Evolutionary conservation across 805 yeast genomes (phyloP), one percentile per base, ranked within the genome.

Genomic region (Yarrowia porcina): DNA sequence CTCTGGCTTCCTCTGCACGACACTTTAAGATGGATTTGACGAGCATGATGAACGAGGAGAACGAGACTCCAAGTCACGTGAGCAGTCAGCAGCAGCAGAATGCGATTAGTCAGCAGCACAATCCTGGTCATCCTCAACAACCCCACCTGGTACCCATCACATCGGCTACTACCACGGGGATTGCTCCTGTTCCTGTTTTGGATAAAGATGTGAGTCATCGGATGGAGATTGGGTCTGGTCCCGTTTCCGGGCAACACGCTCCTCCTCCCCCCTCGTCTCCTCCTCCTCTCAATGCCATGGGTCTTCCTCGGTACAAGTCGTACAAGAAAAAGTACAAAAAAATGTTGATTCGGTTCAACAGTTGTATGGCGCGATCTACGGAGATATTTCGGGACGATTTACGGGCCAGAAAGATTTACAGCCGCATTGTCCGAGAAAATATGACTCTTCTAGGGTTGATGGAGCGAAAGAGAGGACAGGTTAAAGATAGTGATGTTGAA

Each of bases 251-350:
- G n/a, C n/a, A n/a, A n/a, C n/a, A n/a, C n/a, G n/a, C n/a, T n/a
- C n/a, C n/a, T 6, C 15, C 17, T 18, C 50, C 23, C 2, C 50
- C 52, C 9, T 7, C 17, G 3, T 49, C 57, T 1, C 42, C 41
- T 11, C 57, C 61, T 6, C 61, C 61, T 4, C 61, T 56, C 49
- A 56, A 56, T 23, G 38, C 36, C n/a, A 30, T 30, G 39, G 61
- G 61, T 3, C 27, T 39, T 4, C 63, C 61, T 17, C 62, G 62
- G 20, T 61, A 61, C 64, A 61, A 52, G 41, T 39, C 52, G 38
- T 61, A 50, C 64, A 36, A 30, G 39, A 61, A 61, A 27, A 61
- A 61, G 62, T 61, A 61, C 64, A 61, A 41, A 25, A 61, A 61
- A 61, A 56, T 61, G 62, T 28, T 61, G 50, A 33, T 56, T 36